Evolutionary conservation across 129 eudicot genomes (phyloP), one percentile per base, ranked within the genome.

Genomic region (Smallanthus sonchifolius): DNA sequence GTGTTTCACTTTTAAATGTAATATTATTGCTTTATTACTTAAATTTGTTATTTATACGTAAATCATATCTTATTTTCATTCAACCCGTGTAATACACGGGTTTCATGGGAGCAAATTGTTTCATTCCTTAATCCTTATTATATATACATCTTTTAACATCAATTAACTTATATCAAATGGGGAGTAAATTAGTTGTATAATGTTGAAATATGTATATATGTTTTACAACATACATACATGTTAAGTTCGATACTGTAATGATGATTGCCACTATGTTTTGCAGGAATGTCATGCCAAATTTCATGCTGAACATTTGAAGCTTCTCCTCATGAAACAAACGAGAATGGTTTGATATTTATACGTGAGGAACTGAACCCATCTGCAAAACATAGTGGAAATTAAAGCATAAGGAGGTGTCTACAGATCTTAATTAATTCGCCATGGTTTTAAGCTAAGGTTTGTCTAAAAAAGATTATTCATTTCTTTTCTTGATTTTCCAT

Each of bases 381-480:
- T 38, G 68, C 84, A n/a, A n/a, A n/a, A n/a, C n/a, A n/a, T n/a
- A n/a, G 28, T 79, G 89, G 79, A 95, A 92, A 77, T 77, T 92
- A 76, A 87, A 85, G 87, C 86, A 81, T 13, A 87, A 81, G 89
- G 96, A 89, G 76, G 75, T 89, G 80, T 80, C 82, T 40, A 19
- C 75, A 17, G 83, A 84, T 15, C 71, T 76, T 42, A 84, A 54
- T 40, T 85, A 45, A 67, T 63, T 77, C 17, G 34, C n/a, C 3
- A 8, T 30, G 36, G 52, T n/a, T 32, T 83, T 67, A 20, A 47
- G 51, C 48, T 66, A 66, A 75, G 55, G 32, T 49, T 79, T 67
- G 55, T 13, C 10, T 2, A 43, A 5, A 30, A 7, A 39, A 40
- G 6, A 5, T 28, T 19, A 1, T 10, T 36, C 20, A 16, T 73